These are phyloP conservation scores for Claviceps paspali DNA, from an alignment of 2,329 filamentous ascomycete genomes.

Conservation along the genomic window DNA sequence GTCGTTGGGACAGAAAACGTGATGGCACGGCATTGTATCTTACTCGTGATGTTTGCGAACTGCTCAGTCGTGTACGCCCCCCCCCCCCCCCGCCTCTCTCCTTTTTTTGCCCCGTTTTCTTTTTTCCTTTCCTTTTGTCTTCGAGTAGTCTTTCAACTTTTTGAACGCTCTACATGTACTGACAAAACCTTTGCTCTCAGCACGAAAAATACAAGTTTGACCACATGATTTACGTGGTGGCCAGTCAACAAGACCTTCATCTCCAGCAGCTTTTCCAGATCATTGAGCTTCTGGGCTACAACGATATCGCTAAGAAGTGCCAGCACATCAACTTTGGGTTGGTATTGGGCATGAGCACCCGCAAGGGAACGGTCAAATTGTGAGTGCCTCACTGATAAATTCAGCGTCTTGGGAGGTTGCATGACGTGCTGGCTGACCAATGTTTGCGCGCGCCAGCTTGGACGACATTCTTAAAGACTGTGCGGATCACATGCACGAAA, in stretches of 20 bases:
- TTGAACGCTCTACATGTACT: neutral
- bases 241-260: constrained; percentile 56
- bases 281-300: constrained; percentile 53
- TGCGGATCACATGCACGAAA: constrained; percentile 91
- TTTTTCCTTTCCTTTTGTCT: too few species aligned
- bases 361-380: constrained; percentile 61
- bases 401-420: constrained; percentile 2
- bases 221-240: constrained; percentile 68
- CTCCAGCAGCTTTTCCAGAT: constrained; percentile 59
- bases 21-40: constrained; percentile 66
- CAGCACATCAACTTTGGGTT: constrained; percentile 66
- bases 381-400: constrained; percentile 1
- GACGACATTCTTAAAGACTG: constrained; percentile 38
- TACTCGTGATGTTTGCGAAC: constrained; percentile 62
- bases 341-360: constrained; percentile 55
- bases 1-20: constrained; percentile 31
- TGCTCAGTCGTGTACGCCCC: constrained; percentile 43
- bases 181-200: constrained; percentile 3
- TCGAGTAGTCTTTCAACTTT: too few species aligned
- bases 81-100: too few species aligned
- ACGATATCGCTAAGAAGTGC: constrained; percentile 51
- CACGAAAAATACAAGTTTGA: constrained; percentile 51
- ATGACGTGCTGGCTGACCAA: constrained; percentile 1
- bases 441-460: constrained; percentile 1
- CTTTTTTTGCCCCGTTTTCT: too few species aligned